Conservation (phyloP, 768 basidiomycete species). For the Boletus patriciae region DNA sequence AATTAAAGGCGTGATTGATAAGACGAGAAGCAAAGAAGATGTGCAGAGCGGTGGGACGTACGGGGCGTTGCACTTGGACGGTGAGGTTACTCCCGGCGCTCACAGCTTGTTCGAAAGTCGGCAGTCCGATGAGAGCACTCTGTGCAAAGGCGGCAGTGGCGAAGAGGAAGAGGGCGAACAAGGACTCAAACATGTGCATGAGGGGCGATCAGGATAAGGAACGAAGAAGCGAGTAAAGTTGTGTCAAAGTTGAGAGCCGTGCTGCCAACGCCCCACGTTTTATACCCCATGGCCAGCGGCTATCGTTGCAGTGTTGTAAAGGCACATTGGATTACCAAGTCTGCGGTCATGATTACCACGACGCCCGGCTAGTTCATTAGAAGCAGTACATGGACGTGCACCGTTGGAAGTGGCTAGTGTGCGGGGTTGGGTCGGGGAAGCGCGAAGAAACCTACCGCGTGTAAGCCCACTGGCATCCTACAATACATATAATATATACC, state of each 20-base stretch:
- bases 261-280: not conserved
- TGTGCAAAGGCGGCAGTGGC: conserved; percentile 43
- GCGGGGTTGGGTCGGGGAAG: not conserved
- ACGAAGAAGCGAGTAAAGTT: not conserved
- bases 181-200: conserved; percentile 23
- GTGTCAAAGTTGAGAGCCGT: not conserved
- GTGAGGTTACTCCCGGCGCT: conserved; percentile 38
- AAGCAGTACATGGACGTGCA: not conserved
- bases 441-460: not conserved
- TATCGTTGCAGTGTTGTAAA: not conserved
- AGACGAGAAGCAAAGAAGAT: not conserved
- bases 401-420: not conserved
- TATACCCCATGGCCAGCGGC: conserved; percentile 9
- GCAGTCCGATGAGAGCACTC: conserved; percentile 39
- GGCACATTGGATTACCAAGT: not conserved
- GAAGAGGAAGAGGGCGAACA: conserved; percentile 28
- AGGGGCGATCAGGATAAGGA: not conserved
- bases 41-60: conserved; percentile 25
- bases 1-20: not conserved
- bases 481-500: too few relatives aligned
- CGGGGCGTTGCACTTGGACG: conserved; percentile 50
- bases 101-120: conserved; percentile 31
- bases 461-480: too few relatives aligned
- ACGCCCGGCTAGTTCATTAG: not conserved
- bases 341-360: conserved; percentile 2